Conservation (phyloP, 345 rosid genomes). For the Hibiscus trionum region DNA sequence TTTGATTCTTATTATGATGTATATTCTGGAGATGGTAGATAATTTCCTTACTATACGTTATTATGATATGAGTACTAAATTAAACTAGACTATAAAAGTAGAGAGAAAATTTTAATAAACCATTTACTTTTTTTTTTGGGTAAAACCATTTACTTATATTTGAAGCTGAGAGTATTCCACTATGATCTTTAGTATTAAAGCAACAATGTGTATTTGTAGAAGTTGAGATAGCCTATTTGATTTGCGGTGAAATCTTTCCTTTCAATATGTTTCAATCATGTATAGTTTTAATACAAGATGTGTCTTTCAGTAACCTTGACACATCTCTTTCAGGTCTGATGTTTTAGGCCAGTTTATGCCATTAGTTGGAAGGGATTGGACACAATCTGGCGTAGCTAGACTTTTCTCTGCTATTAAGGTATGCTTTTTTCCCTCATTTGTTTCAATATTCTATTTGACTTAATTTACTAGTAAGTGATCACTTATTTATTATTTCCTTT, state of each 20-base stretch:
- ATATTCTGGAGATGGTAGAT: slow-evolving; percentile 3
- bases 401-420: slow-evolving; percentile 92
- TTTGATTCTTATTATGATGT: neutral
- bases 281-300: neutral
- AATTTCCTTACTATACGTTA: neutral
- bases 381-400: slow-evolving; percentile 91
- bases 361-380: slow-evolving; percentile 94
- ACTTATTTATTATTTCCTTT: neutral
- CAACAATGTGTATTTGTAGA: neutral
- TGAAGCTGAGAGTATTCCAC: neutral
- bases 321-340: slow-evolving; percentile 66
- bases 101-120: neutral
- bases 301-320: slow-evolving; percentile 10
- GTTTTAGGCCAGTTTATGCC: slow-evolving; percentile 98
- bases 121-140: neutral
- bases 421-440: neutral
- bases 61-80: neutral
- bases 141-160: neutral
- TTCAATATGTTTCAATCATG: neutral
- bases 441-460: neutral
- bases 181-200: slow-evolving; percentile 6
- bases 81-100: neutral
- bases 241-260: neutral
- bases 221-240: neutral
- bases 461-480: neutral